Evolutionary conservation across 352 stramenopile species (phyloP).

Genomic region (Nannochloropsis limnetica): DNA sequence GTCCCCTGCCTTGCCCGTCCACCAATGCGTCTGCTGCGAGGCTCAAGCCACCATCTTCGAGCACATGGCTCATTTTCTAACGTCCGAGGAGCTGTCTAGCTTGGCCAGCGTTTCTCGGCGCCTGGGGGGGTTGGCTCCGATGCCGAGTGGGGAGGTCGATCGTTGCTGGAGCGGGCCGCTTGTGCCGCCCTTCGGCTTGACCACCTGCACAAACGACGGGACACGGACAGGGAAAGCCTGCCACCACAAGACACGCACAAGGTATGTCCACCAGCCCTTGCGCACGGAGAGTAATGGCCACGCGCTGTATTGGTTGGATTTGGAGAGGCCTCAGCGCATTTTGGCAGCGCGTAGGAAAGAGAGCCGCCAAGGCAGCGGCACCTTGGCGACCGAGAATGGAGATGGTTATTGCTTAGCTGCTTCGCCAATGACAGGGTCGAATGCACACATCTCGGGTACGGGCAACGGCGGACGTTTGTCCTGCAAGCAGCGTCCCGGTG

Average conservation of each 20-base stretch:
- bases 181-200: background rate
- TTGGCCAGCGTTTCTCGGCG: background rate
- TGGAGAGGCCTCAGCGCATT: background rate
- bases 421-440: background rate
- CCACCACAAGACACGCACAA: background rate
- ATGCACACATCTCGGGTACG: background rate
- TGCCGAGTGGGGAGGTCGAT: background rate
- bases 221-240: background rate
- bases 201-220: background rate
- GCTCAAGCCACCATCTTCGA: background rate
- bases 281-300: slow-evolving; percentile 1
- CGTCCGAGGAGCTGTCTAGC: background rate
- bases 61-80: background rate
- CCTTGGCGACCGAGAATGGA: background rate
- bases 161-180: background rate
- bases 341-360: background rate
- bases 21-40: background rate
- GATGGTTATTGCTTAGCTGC: background rate
- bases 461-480: background rate
- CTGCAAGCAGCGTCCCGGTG: background rate
- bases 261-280: background rate
- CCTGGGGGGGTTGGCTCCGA: background rate
- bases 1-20: background rate
- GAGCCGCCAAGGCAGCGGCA: background rate
- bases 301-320: background rate